These are phyloP conservation scores for Dispira simplex DNA, from an alignment of 192 early-diverging fungal species.

Conservation along the genomic window DNA sequence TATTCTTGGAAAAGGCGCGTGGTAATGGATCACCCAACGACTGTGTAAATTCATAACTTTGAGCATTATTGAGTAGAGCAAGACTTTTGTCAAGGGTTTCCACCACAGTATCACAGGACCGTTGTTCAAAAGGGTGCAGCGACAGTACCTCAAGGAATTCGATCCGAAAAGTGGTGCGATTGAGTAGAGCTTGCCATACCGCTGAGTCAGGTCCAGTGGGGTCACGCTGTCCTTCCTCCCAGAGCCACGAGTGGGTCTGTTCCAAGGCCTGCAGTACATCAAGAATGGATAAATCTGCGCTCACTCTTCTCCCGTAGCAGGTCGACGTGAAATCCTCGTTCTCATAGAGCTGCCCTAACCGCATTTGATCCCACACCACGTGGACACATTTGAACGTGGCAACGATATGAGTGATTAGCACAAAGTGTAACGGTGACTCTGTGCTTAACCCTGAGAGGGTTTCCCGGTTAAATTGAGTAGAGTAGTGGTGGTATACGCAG, in stretches of 20 bases:
- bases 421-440: background rate
- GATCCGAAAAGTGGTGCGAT: too few relatives aligned
- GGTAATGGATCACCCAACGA: background rate
- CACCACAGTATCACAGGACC: background rate
- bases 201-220: too few relatives aligned
- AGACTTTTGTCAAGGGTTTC: background rate
- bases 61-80: background rate
- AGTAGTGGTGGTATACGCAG: background rate
- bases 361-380: constrained; percentile 5
- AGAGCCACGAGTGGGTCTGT: too few relatives aligned
- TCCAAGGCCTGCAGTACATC: too few relatives aligned
- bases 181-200: background rate
- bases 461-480: background rate
- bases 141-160: background rate
- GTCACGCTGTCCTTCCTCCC: too few relatives aligned
- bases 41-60: background rate
- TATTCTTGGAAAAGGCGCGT: background rate
- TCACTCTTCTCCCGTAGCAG: background rate
- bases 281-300: too few relatives aligned
- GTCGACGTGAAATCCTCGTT: constrained; percentile 8
- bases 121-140: background rate
- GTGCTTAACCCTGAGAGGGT: background rate
- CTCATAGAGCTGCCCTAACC: constrained; percentile 1
- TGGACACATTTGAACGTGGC: background rate
- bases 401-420: constrained; percentile 1